Evolutionary conservation across 2,329 filamentous ascomycete genomes (phyloP).

Genomic region (Colletotrichum tamarilloi): DNA sequence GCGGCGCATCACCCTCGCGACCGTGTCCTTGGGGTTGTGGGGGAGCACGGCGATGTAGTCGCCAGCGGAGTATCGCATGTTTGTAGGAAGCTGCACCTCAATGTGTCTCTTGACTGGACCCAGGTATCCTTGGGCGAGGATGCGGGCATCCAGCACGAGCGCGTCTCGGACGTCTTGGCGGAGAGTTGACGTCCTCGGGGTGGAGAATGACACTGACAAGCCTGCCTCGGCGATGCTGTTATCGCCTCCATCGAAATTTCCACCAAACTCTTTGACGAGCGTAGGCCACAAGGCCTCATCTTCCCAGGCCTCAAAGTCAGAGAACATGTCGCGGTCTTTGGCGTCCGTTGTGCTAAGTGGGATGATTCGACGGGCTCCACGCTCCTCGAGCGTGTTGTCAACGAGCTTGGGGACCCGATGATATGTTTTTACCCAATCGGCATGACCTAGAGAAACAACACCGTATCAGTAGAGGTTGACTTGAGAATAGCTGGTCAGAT

Average conservation of each 20-base stretch:
- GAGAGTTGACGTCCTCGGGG: slow-evolving; percentile 65
- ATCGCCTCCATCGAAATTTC: slow-evolving; percentile 51
- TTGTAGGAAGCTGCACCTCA: slow-evolving; percentile 74
- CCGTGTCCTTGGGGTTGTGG: slow-evolving; percentile 71
- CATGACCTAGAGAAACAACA: slow-evolving; percentile 38
- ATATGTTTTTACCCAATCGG: slow-evolving; percentile 72
- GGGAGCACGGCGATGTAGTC: slow-evolving; percentile 83
- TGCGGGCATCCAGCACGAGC: slow-evolving; percentile 62
- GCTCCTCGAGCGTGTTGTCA: slow-evolving; percentile 60
- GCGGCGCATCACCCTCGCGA: slow-evolving; percentile 71
- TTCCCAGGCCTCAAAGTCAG: slow-evolving; percentile 75
- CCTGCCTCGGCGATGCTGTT: slow-evolving; percentile 38
- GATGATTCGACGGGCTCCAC: slow-evolving; percentile 48
- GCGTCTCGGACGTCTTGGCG: slow-evolving; percentile 71
- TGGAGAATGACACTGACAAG: slow-evolving; percentile 63
- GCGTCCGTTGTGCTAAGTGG: slow-evolving; percentile 68
- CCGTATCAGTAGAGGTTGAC: fast-evolving
- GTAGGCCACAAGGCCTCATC: slow-evolving; percentile 64
- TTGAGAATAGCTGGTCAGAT: neutral
- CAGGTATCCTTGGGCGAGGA: slow-evolving; percentile 57
- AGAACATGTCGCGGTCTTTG: slow-evolving; percentile 74
- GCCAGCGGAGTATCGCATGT: slow-evolving; percentile 75
- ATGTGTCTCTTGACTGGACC: slow-evolving; percentile 72
- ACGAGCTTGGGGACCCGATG: slow-evolving; percentile 74
- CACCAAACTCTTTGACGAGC: slow-evolving; percentile 63